Evolutionary conservation across 2,329 filamentous ascomycete genomes (phyloP).

Genomic region (Monascus ruber): DNA sequence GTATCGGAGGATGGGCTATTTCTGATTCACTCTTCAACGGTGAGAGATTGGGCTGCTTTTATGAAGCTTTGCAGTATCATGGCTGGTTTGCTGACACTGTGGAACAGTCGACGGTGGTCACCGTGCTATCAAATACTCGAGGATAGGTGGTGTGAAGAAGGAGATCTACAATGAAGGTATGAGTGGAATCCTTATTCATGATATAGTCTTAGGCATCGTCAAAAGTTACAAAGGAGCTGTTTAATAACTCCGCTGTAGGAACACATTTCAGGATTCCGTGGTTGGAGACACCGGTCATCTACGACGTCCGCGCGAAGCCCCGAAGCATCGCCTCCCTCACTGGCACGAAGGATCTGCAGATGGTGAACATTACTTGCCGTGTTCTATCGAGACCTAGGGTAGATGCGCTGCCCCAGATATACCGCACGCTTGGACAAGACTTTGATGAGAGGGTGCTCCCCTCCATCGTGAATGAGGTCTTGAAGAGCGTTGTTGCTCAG

Average conservation of each 20-base stretch:
- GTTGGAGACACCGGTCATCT: slow-evolving; percentile 94
- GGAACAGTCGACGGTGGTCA: slow-evolving; percentile 83
- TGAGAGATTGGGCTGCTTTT: slow-evolving; percentile 18
- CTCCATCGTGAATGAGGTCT: slow-evolving; percentile 95
- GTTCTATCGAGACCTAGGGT: slow-evolving; percentile 86
- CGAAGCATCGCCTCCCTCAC: slow-evolving; percentile 94
- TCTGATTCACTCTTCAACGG: slow-evolving; percentile 58
- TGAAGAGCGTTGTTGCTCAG: slow-evolving; percentile 97
- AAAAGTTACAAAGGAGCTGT: neutral
- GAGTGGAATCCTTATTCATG: neutral
- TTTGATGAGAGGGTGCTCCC: slow-evolving; percentile 96
- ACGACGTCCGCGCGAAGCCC: slow-evolving; percentile 96
- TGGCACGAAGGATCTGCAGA: slow-evolving; percentile 97
- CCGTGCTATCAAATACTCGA: slow-evolving; percentile 95
- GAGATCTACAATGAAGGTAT: slow-evolving; percentile 93
- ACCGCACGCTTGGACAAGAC: slow-evolving; percentile 86
- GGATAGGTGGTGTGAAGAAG: slow-evolving; percentile 82
- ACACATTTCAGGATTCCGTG: slow-evolving; percentile 91
- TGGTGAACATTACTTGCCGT: slow-evolving; percentile 99
- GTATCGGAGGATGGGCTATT: slow-evolving; percentile 28
- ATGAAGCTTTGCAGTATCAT: neutral
- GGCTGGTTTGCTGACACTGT: neutral
- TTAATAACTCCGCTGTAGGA: slow-evolving; percentile 38
- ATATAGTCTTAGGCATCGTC: neutral
- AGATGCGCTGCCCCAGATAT: slow-evolving; percentile 87